phyloP scores from a whole-genome alignment of 495 filamentous ascomycete genomes.

The Penicillium crystallinum region DNA sequence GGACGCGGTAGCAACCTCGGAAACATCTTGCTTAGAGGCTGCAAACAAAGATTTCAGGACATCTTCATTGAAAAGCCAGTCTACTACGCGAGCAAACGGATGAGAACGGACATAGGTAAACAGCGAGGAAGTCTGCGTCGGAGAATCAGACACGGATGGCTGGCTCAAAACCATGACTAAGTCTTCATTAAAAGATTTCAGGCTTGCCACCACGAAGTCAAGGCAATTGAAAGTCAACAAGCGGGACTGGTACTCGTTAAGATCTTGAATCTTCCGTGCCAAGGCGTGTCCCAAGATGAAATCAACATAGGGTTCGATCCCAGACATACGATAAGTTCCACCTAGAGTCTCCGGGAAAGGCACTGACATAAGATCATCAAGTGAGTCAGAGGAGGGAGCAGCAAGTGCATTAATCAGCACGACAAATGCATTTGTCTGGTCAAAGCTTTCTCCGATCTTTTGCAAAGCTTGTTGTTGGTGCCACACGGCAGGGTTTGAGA shows the following conservation, averaged over 20 bases:
- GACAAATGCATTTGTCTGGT: slow-evolving; percentile 78
- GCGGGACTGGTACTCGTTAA: slow-evolving; percentile 55
- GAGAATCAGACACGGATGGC: slow-evolving; percentile 64
- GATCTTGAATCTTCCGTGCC: slow-evolving; percentile 52
- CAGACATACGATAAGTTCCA: slow-evolving; percentile 68
- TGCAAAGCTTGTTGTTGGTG: slow-evolving; percentile 52
- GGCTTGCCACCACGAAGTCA: slow-evolving; percentile 66
- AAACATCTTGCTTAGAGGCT: slow-evolving; percentile 65
- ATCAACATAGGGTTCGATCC: slow-evolving; percentile 89
- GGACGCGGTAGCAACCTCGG: slow-evolving; percentile 58
- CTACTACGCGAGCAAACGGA: slow-evolving; percentile 88
- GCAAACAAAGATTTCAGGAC: slow-evolving; percentile 74
- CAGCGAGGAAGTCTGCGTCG: slow-evolving; percentile 65
- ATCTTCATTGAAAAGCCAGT: slow-evolving; percentile 94
- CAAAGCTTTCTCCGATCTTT: slow-evolving; percentile 62
- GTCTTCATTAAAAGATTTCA: slow-evolving; percentile 86
- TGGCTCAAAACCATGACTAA: slow-evolving; percentile 76
- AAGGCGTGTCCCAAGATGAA: slow-evolving; percentile 76
- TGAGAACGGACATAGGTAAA: slow-evolving; percentile 76
- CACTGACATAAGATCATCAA: slow-evolving; percentile 54
- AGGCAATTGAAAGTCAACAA: slow-evolving; percentile 73
- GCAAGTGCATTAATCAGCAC: slow-evolving; percentile 64
- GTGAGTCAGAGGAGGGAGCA: slow-evolving; percentile 48
- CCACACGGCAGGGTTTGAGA: slow-evolving; percentile 36
- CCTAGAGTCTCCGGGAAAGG: slow-evolving; percentile 88